phyloP scores from a whole-genome alignment of 140 eudicot species.

The Stevia rebaudiana region DNA sequence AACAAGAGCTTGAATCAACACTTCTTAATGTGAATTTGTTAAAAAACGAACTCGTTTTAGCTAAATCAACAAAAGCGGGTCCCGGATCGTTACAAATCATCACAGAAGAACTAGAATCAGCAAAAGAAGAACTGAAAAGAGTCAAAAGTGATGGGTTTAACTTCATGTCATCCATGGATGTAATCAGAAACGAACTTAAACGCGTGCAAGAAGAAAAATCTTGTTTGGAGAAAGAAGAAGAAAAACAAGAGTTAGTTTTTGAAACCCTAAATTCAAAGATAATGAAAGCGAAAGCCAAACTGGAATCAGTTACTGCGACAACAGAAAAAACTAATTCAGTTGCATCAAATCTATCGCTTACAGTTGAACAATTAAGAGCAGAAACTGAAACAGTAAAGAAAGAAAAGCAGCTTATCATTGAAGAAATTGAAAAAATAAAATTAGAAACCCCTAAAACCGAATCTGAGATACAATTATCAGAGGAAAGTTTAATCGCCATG shows the following conservation, averaged over 20 bases:
- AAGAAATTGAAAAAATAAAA: slow-evolving; percentile 39
- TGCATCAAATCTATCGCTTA: slow-evolving; percentile 33
- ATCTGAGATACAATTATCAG: slow-evolving; percentile 43
- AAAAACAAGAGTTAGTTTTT: slow-evolving; percentile 37
- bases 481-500: slow-evolving; percentile 49
- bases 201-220: slow-evolving; percentile 36
- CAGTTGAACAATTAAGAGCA: slow-evolving; percentile 49
- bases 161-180: slow-evolving; percentile 71
- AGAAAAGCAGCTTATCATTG: slow-evolving; percentile 29
- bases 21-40: slow-evolving; percentile 34
- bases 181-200: slow-evolving; percentile 50
- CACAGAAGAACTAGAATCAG: slow-evolving; percentile 40
- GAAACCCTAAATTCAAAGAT: slow-evolving; percentile 57
- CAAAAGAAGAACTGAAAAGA: slow-evolving; percentile 44
- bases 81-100: slow-evolving; percentile 19
- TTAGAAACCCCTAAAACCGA: slow-evolving; percentile 46
- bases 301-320: slow-evolving; percentile 47
- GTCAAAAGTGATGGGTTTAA: slow-evolving; percentile 47
- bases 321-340: slow-evolving; percentile 47
- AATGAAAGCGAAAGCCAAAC: slow-evolving; percentile 48
- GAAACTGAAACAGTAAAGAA: slow-evolving; percentile 50
- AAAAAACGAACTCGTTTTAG: slow-evolving; percentile 36
- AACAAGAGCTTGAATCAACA: slow-evolving; percentile 37
- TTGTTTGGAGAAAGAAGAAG: slow-evolving; percentile 42
- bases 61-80: slow-evolving; percentile 37